Conservation (phyloP, 2,329 filamentous ascomycete genomes). For the Trichoderma guizhouense region DNA sequence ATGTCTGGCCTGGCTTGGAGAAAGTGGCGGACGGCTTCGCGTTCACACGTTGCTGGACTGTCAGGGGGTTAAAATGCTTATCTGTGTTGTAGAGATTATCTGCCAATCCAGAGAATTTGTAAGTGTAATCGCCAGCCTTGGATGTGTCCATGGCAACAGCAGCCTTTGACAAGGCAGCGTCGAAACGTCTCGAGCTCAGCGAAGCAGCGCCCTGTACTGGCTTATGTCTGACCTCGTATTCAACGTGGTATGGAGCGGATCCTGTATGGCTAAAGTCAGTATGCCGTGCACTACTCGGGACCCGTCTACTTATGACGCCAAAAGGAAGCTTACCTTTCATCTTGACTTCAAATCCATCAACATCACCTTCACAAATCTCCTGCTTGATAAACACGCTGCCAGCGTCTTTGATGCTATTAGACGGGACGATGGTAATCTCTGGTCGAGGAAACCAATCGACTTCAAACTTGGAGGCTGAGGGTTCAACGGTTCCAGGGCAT, state of each 20-base stretch:
- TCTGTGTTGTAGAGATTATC: conserved; percentile 84
- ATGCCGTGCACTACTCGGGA: not conserved
- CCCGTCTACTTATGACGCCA: not conserved
- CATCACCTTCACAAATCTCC: conserved; percentile 90
- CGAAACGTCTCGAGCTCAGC: conserved; percentile 67
- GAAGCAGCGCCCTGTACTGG: conserved; percentile 63
- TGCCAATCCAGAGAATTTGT: conserved; percentile 77
- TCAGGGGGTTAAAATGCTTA: conserved; percentile 61
- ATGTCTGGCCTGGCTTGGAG: conserved; percentile 81
- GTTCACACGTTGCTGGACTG: conserved; percentile 79
- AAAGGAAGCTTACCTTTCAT: conserved; percentile 61
- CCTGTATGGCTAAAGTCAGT: conserved; percentile 46
- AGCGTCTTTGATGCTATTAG: conserved; percentile 51
- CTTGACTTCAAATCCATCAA: conserved; percentile 80
- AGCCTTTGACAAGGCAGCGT: conserved; percentile 71
- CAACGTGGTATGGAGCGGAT: conserved; percentile 74
- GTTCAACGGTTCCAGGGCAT: conserved; percentile 79
- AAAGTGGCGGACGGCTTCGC: conserved; percentile 80
- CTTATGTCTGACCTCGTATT: conserved; percentile 76
- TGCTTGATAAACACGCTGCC: conserved; percentile 63
- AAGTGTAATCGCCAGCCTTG: conserved; percentile 78
- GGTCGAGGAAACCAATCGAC: conserved; percentile 86
- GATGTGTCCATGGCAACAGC: conserved; percentile 82
- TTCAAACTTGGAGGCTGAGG: conserved; percentile 68
- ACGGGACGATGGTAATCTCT: conserved; percentile 62